phyloP scores from a whole-genome alignment of 2,329 filamentous ascomycete species.

The Apiospora pterosperma region DNA sequence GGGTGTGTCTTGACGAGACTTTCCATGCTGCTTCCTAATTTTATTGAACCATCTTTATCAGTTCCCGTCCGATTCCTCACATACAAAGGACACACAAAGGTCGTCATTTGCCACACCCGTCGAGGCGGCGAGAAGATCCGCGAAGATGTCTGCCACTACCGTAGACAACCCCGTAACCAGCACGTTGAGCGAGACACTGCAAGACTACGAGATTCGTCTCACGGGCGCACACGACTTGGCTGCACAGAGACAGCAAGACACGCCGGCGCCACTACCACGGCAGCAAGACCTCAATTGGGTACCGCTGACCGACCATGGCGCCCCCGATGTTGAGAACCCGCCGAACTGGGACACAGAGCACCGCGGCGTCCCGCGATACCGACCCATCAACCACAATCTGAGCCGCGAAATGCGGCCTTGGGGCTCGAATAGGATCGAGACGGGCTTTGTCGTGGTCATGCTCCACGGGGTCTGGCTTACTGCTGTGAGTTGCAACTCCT shows the following conservation, averaged over 20 bases:
- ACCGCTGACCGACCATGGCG: constrained; percentile 16
- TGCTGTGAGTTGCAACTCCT: constrained; percentile 17
- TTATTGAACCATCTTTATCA: neutral
- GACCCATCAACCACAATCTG: constrained; percentile 22
- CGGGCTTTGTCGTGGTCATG: constrained; percentile 23
- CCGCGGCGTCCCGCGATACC: constrained; percentile 24
- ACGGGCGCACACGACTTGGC: constrained; percentile 12
- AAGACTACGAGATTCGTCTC: constrained; percentile 26
- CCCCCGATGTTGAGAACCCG: constrained; percentile 18
- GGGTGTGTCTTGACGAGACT: neutral
- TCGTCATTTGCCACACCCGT: neutral
- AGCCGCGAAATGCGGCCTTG: constrained; percentile 19
- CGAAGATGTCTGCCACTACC: constrained; percentile 19
- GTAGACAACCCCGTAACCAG: constrained; percentile 19
- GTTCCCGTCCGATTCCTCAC: neutral
- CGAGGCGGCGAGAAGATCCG: neutral
- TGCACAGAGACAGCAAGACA: neutral
- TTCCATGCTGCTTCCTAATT: neutral
- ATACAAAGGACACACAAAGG: neutral
- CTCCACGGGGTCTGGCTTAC: constrained; percentile 23
- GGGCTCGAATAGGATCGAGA: constrained; percentile 20
- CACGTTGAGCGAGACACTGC: constrained; percentile 16
- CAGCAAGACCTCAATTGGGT: constrained; percentile 10
- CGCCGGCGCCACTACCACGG: neutral
- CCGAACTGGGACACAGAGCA: constrained; percentile 18